Base-by-base conservation (phyloP, 2,329 filamentous ascomycete genomes). In the Thelonectria blattea region DNA sequence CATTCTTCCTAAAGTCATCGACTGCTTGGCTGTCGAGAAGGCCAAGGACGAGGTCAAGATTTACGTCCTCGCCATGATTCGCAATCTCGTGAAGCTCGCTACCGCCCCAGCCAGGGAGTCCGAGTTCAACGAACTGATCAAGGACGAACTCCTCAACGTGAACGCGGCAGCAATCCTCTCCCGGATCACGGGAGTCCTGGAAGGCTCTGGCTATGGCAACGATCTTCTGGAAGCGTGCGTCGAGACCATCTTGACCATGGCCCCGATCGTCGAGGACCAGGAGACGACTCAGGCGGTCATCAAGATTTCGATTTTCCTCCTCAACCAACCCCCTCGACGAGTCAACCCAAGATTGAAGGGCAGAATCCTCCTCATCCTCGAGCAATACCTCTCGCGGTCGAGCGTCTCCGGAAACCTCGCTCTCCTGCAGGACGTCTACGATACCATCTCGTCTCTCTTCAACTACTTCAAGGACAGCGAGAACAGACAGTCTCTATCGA, bases 21-120 rank as follows among this genome's bases (percentile, higher is more conserved):
- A 91, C 64, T 91, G 89, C 68, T 78, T 99, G 24, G 82, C 83
- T 5, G 82, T 90, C 6, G 82, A 85, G 47, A 94, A 91, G 55
- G 87, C 91, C 0, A 95, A 95, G 74, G 91, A 94, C 63, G 89
- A 93, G 58, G 93, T 99, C 57, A 95, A 93, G 71, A 78, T 91
- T 1, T 96, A 92, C 72, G 86, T 93, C 1, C 80, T 99, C 30
- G 83, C 87, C 11, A 89, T 98, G 43, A 75, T 99, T 46, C 84
- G 85, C 45, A 90, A 88, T 57, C 79, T 94, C 34, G 83, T 92
- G 34, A 82, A 81, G 56, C 78, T 90, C 50, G 84, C 87, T 2
- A 79, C 81, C 54, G 82, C 84, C 1, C 80, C 85, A 9, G 80
- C 84, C 5, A 71, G 77, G 12, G 82, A 87, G 61, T 83, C 81